A percentile compares a stretch with the other conserved stretches of the same genome.
Evolutionary conservation across 306 rosid genomes (phyloP).

Genomic region (Pyrus betulifolia): DNA sequence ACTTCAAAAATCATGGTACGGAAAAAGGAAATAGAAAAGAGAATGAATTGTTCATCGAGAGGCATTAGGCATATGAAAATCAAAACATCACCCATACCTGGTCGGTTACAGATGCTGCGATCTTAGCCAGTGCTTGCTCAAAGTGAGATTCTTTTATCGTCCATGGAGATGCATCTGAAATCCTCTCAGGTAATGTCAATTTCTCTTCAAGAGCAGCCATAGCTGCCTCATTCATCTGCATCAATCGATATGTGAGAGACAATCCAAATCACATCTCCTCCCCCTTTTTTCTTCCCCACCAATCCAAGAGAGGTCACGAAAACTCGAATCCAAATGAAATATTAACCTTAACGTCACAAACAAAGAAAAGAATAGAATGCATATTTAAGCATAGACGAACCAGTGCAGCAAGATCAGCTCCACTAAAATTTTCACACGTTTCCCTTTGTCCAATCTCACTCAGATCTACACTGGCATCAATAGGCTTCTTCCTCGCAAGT

Average conservation of each 20-base stretch:
- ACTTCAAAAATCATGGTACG: not conserved
- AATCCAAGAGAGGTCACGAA: not conserved
- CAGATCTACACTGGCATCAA: constrained; percentile 58
- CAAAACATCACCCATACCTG: constrained; percentile 7
- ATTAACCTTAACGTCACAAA: not conserved
- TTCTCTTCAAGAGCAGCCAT: constrained; percentile 59
- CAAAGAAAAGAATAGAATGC: not conserved
- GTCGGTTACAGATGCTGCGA: constrained; percentile 15
- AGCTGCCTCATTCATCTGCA: constrained; percentile 65
- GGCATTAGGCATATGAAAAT: not conserved
- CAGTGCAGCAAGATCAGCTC: constrained; percentile 76
- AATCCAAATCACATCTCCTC: not conserved
- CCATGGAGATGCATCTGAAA: not conserved
- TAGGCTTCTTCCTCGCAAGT: constrained; percentile 50
- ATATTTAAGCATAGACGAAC: constrained; percentile 32
- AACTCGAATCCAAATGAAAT: not conserved
- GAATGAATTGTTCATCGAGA: not conserved
- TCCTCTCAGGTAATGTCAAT: constrained; percentile 13
- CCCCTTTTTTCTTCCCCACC: not conserved
- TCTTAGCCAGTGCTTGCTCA: constrained; percentile 8
- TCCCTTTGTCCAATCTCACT: constrained; percentile 44
- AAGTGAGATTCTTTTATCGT: constrained; percentile 20
- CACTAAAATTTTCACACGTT: constrained; percentile 69
- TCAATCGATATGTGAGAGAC: constrained; percentile 1
- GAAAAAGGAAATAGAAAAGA: not conserved